Evolutionary conservation across 139 green algal species (phyloP).

Genomic region (Micractinium sp.): DNA sequence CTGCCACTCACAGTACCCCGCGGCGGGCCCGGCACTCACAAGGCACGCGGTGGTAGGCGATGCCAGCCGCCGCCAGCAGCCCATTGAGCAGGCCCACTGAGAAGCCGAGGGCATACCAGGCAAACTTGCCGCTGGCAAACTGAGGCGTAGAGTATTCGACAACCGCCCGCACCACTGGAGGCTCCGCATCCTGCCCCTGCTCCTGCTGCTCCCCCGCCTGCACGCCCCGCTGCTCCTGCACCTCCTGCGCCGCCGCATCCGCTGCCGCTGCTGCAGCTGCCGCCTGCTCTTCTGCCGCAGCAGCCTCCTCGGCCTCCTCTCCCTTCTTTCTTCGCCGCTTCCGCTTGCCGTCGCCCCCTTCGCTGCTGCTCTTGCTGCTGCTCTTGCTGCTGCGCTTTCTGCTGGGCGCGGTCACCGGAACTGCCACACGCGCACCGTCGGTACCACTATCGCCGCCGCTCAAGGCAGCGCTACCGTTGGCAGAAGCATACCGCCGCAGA

Average conservation of each 20-base stretch:
- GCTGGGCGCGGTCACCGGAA: not conserved
- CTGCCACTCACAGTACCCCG: not conserved
- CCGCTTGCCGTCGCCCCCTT: not conserved
- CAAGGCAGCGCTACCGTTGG: not conserved
- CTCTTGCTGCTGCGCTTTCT: not conserved
- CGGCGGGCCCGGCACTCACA: not conserved
- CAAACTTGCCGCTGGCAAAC: constrained; percentile 61
- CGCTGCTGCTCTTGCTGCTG: not conserved
- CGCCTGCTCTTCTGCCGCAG: not conserved
- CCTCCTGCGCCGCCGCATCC: not conserved
- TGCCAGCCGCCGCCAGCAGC: constrained; percentile 54
- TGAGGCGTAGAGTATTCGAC: constrained; percentile 57
- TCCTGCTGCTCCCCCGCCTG: not conserved
- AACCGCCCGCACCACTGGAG: constrained; percentile 44
- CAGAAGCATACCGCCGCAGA: constrained; percentile 35
- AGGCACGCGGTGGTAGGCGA: constrained; percentile 45
- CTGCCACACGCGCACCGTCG: not conserved
- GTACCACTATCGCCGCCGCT: not conserved
- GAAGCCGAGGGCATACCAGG: constrained; percentile 58
- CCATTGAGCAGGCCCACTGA: constrained; percentile 62
- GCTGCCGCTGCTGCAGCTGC: not conserved
- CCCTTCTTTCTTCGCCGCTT: not conserved
- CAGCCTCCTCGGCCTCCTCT: not conserved
- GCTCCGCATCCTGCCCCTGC: not conserved
- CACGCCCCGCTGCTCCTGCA: not conserved